Percentiles rank a stretch among this genome's conserved stretches.
phyloP scores from a whole-genome alignment of 139 green algal genomes.

The Coelastrella sp. region DNA sequence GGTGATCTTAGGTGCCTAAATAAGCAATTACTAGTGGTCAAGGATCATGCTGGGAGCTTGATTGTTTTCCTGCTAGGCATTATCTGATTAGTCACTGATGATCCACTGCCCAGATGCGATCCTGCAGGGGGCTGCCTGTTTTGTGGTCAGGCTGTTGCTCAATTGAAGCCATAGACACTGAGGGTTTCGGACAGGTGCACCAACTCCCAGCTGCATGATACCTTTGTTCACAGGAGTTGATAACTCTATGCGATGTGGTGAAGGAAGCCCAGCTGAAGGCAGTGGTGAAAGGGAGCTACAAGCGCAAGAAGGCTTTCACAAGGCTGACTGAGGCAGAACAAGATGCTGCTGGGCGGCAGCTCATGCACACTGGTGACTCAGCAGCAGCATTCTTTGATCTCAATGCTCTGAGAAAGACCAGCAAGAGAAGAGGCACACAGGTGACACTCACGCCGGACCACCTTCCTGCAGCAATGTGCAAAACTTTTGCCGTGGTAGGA shows the following conservation, averaged over 20 bases:
- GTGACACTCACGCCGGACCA: background rate
- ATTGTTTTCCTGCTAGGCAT: too few species aligned
- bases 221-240: constrained; percentile 6
- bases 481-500: background rate
- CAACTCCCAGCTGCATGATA: background rate
- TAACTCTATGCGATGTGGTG: constrained; percentile 14
- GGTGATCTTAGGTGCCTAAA: too few species aligned
- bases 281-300: background rate
- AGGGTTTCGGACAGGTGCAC: too few species aligned
- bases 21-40: too few species aligned
- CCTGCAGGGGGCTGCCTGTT: too few species aligned
- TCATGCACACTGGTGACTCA: background rate
- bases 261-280: constrained; percentile 12
- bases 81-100: too few species aligned
- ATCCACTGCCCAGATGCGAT: too few species aligned
- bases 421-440: background rate
- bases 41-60: too few species aligned
- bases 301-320: constrained; percentile 3
- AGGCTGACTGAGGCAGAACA: background rate
- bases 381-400: constrained; percentile 35
- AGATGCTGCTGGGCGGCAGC: background rate
- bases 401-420: background rate
- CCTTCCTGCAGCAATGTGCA: background rate
- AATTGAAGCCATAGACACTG: too few species aligned
- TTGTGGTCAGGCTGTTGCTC: too few species aligned